Evolutionary conservation across 805 yeast species (phyloP).

Genomic region (Nakazawaea populi): DNA sequence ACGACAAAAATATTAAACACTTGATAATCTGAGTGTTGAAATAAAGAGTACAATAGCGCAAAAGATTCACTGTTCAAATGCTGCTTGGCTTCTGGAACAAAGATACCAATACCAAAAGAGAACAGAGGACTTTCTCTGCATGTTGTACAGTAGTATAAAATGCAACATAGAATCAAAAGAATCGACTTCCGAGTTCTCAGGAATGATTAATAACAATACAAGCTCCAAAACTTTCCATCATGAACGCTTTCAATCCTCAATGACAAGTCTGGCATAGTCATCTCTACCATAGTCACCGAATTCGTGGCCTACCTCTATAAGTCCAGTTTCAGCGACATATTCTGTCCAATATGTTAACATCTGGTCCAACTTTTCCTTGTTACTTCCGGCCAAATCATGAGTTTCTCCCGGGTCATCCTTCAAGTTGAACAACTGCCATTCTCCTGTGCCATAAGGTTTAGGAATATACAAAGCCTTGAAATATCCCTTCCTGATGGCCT

Average conservation of each 20-base stretch:
- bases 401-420: conserved; percentile 46
- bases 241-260: background rate
- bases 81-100: too few relatives aligned
- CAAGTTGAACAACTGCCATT: conserved; percentile 44
- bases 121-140: too few relatives aligned
- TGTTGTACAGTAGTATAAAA: too few relatives aligned
- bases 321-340: conserved; percentile 47
- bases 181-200: too few relatives aligned
- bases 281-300: background rate
- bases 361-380: conserved; percentile 33
- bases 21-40: too few relatives aligned
- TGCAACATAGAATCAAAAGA: too few relatives aligned
- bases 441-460: conserved; percentile 39
- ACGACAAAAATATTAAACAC: too few relatives aligned
- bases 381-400: conserved; percentile 30
- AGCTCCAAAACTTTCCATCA: background rate
- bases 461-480: conserved; percentile 46
- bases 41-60: too few relatives aligned
- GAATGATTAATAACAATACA: too few relatives aligned
- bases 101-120: too few relatives aligned
- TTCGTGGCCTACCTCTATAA: conserved; percentile 25
- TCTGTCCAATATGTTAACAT: conserved; percentile 43
- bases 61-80: too few relatives aligned
- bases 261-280: background rate
- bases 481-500: conserved; percentile 45